Percentiles rank a stretch among this genome's conserved stretches.
Conservation (phyloP, 495 filamentous ascomycete species). For the Usnea hakonensis region DNA sequence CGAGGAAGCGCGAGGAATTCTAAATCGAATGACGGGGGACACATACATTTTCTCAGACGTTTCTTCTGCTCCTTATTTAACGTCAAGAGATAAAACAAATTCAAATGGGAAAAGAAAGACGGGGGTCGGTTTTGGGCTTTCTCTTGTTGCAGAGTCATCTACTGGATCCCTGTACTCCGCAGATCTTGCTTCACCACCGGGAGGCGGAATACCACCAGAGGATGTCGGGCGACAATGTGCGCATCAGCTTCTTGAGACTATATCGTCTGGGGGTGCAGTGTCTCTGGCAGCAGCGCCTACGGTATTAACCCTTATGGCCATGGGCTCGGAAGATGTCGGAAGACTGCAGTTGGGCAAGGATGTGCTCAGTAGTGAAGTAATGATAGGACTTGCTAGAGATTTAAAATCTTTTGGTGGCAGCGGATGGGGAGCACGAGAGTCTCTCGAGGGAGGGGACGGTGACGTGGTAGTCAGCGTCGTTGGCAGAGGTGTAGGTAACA, state of each 20-base stretch:
- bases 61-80: slow-evolving; percentile 62
- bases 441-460: slow-evolving; percentile 52
- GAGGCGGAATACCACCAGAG: slow-evolving; percentile 76
- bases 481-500: slow-evolving; percentile 89
- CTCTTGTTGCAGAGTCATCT: slow-evolving; percentile 83
- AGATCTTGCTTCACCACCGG: slow-evolving; percentile 72
- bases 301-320: slow-evolving; percentile 85
- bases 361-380: slow-evolving; percentile 68
- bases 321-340: slow-evolving; percentile 77
- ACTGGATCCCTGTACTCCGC: slow-evolving; percentile 78
- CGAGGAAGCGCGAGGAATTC: slow-evolving; percentile 72
- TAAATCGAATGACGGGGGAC: slow-evolving; percentile 79
- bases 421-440: slow-evolving; percentile 80
- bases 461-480: slow-evolving; percentile 87
- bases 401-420: slow-evolving; percentile 74
- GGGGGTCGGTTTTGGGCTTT: slow-evolving; percentile 84
- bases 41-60: slow-evolving; percentile 79
- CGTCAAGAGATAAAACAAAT: slow-evolving; percentile 51
- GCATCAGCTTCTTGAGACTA: slow-evolving; percentile 76
- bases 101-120: slow-evolving; percentile 56
- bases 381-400: slow-evolving; percentile 74
- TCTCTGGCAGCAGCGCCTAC: slow-evolving; percentile 58
- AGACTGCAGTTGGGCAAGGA: slow-evolving; percentile 55
- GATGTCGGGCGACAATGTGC: slow-evolving; percentile 84
- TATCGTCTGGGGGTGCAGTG: slow-evolving; percentile 76